Evolutionary conservation across 2,329 filamentous ascomycete species (phyloP).

Genomic region (Exophiala viscosa): DNA sequence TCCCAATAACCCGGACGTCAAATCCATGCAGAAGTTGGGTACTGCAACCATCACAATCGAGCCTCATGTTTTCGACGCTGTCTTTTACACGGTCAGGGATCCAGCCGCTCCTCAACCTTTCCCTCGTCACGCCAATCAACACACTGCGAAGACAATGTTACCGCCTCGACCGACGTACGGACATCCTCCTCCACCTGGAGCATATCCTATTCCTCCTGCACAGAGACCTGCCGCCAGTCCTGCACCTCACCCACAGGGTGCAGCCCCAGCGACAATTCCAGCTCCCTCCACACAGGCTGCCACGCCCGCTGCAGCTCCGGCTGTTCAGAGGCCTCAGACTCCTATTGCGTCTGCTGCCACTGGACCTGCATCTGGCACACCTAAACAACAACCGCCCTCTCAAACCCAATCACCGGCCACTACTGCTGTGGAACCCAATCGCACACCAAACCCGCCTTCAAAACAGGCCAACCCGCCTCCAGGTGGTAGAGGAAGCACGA

Average conservation of each 20-base stretch:
- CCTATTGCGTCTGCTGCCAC: constrained; percentile 20
- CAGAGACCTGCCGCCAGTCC: constrained; percentile 26
- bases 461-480: constrained; percentile 25
- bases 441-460: constrained; percentile 3
- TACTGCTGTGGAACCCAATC: background rate
- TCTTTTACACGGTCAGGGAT: constrained; percentile 55
- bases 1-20: constrained; percentile 47
- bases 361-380: constrained; percentile 27
- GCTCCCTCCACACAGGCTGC: constrained; percentile 3
- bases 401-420: background rate
- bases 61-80: constrained; percentile 60
- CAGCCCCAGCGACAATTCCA: constrained; percentile 3
- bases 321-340: constrained; percentile 4
- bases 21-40: constrained; percentile 55
- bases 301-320: constrained; percentile 3
- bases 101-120: constrained; percentile 36
- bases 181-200: constrained; percentile 40
- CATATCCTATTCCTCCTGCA: constrained; percentile 32
- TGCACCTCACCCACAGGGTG: constrained; percentile 27
- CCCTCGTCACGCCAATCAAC: constrained; percentile 24
- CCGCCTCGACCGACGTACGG: constrained; percentile 24
- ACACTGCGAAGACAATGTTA: constrained; percentile 17
- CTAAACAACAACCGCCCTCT: constrained; percentile 9
- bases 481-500: constrained; percentile 42
- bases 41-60: constrained; percentile 59